Base-by-base conservation (phyloP, 1,284 basidiomycete genomes). In the Ganoderma meredithae region DNA sequence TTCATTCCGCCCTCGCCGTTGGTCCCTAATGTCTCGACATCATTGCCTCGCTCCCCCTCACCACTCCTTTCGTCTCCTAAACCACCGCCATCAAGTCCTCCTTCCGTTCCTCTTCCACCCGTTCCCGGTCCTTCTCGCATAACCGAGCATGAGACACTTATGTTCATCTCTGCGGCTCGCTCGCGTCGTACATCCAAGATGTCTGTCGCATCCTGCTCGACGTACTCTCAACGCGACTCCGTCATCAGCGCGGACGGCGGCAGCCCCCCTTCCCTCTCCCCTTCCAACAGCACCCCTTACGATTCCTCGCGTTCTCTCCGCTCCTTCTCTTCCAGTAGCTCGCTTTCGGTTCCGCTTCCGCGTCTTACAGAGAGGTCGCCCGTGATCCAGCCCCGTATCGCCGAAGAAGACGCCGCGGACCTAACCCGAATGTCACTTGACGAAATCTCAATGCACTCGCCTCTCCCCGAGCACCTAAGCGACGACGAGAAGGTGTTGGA, bases 111-210 rank as follows among this genome's bases (percentile, higher is more conserved):
- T 0, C 81, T 88, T 15, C 86, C 86, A 0, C 86, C 86, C 0
- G 74, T 88, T 8, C 86, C 86, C 3, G 85, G 84, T 12, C 85
- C 83, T 0, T 86, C 83, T 1, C 81, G 83, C 17, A 81, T 86
- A 49, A 80, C 83, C 3, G 82, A 84, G 61, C 80, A 83, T 49
- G 85, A 86, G 49, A 80, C 81, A 13, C 79, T 85, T 27, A 74
- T 82, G 64, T 79, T 85, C 44, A 81, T 85, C 63, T 77, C 79
- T 47, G 76, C 78, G 33, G 76, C 78, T 40, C 79, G 80, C 49
- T 78, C 79, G 12, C 79, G 80, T 2, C 77, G 80, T 59, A 68
- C 78, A 2, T 80, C 80, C 39, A 80, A 78, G 70, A 68, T 80
- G 61, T 80, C 80, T 2, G 60, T 78, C 12, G 75, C 75, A 4